Evolutionary conservation across 805 yeast species (phyloP), one percentile per base, ranked within the genome.

Genomic region (Teunomyces lycoperdinae): DNA sequence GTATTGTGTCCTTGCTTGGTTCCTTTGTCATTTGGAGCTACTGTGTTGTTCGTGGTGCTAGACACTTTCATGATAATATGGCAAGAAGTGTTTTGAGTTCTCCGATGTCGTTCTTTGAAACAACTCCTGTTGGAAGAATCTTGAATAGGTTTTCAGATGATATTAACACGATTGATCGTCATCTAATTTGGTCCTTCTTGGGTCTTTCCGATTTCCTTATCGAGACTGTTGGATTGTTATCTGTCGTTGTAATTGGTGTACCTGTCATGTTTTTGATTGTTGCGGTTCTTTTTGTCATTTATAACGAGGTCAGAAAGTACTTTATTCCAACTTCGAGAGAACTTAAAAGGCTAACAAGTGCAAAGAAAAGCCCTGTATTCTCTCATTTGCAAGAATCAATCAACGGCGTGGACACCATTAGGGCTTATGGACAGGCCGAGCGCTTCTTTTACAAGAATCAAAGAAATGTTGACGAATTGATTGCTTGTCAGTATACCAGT

Each of bases 21-120:
- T 55, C 67, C 4, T 58, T 64, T 48, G 54, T 68, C 27, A 48
- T 70, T 7, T 67, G 70, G 68, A 54, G 64, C 6, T 62, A 51
- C 44, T 60, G 66, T 50, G 63, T 62, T 9, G 59, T 67, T 35
- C 61, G 58, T 44, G 70, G 68, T 9, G 63, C 71, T 26, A 56
- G 44, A 34, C 56, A 60, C 47, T 68, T 69, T 56, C 76, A 70
- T 47, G 71, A 69, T 38, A 60, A 57, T 16, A 68, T 70, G 74
- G 68, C 72, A 5, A 47, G 50, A 20, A 50, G 63, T 9, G 66
- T 70, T 1, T 58, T 70, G 46, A 58, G 71, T 48, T 62, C 73
- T 1, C 76, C 76, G 24, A 70, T 70, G 76, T 62, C 70, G 11
- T 70, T 69, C 46, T 70, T 70, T 44, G 76, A 70, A 48, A 68